phyloP scores from a whole-genome alignment of 345 rosid species.

The Citrus maxima region DNA sequence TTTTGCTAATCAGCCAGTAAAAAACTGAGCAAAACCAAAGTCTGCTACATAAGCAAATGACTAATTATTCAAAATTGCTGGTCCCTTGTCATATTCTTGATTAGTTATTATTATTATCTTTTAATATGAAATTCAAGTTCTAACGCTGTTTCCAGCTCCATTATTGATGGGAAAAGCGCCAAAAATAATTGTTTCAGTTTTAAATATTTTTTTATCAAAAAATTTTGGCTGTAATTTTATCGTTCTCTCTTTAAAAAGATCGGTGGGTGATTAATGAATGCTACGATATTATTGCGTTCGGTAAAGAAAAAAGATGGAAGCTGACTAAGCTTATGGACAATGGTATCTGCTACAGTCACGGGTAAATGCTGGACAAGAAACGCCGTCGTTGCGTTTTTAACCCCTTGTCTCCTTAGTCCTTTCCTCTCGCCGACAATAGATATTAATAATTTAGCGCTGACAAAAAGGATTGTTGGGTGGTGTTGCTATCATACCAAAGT shows the following conservation, averaged over 20 bases:
- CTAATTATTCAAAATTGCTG: neutral
- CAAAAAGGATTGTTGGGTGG: too few relatives aligned
- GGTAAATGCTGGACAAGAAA: too few relatives aligned
- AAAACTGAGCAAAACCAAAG: neutral
- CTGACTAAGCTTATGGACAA: too few relatives aligned
- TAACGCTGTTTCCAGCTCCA: neutral
- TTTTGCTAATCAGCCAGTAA: neutral
- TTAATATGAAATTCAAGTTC: neutral
- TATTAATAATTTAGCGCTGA: too few relatives aligned
- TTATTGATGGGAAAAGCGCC: neutral
- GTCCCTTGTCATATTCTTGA: neutral
- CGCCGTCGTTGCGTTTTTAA: too few relatives aligned
- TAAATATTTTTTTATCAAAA: neutral
- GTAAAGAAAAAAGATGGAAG: too few relatives aligned
- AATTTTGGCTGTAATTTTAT: neutral
- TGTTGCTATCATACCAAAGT: accelerated
- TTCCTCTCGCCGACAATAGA: too few relatives aligned
- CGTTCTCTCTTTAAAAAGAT: neutral
- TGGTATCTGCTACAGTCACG: too few relatives aligned
- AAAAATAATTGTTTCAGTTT: neutral
- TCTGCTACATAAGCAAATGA: too few relatives aligned
- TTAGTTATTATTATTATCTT: too few relatives aligned
- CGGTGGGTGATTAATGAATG: neutral
- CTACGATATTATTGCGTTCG: too few relatives aligned
- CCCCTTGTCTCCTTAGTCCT: too few relatives aligned